Base-by-base conservation (phyloP, 139 green algal genomes). In the Trebouxia sp. region DNA sequence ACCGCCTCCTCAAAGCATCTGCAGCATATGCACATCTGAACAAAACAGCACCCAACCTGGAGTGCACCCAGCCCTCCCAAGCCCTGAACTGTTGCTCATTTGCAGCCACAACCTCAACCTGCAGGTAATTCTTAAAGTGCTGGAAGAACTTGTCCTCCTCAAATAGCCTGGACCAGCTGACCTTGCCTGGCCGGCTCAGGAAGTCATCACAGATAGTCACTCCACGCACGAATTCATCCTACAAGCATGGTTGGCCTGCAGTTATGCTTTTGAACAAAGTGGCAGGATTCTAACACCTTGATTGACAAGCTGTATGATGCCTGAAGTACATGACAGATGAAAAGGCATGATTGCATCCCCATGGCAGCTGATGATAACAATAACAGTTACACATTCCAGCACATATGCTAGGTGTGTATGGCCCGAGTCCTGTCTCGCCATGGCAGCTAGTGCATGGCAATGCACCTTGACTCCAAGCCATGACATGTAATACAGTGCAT, bases 21-120 rank as follows among this genome's bases (percentile, higher is more conserved):
- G 50, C 20, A 22, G 4, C 20, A 17, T 58, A 17, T 28, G 50
- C 50, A 58, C 50, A 17, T 28, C 3, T 5, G 50, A 3, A 22
- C 20, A 28, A 17, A 10, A 22, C 50, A 5, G 50, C 20, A 3
- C 22, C 20, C 50, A 58, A 81, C 51, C 93, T 84, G 20, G 92
- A 97, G 66, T 93, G 87, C 65, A 95, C 91, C 90, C 92, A 98
- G 37, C 95, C 95, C 72, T 94, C 89, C 95, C 95, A 98, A 11
- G 87, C 78, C 32, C 89, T 85, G 72, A 96, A 90, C 79, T 97
- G 90, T 37, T 90, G 86, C 67, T 92, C 88, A 75, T 26, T 90
- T 20, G 58, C 56, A 6, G 94, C 92, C 12, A 77, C 47, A n/a
- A 98, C 90, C 82, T 97, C 91, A 43, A 98, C 87, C 89, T 94